Conservation (phyloP, 345 rosid species). For the Lenwebbia sp. region DNA sequence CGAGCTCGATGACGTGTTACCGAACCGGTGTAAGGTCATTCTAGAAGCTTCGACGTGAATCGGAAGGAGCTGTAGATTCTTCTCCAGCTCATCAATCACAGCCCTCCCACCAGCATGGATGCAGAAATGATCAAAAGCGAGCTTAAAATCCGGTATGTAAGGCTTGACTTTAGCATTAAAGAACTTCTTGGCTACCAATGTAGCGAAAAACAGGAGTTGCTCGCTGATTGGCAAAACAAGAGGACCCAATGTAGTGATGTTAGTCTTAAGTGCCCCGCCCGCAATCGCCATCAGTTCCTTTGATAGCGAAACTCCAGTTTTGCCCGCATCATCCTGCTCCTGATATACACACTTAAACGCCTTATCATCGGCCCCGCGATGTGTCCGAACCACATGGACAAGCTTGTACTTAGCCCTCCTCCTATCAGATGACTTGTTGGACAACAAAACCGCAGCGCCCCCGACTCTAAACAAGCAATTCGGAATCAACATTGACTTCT, state of each 20-base stretch:
- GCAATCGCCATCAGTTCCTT: slow-evolving; percentile 92
- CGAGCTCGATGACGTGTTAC: slow-evolving; percentile 89
- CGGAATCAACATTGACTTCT: slow-evolving; percentile 80
- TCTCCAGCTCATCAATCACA: slow-evolving; percentile 92
- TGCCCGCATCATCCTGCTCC: slow-evolving; percentile 73
- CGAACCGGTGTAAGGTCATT: slow-evolving; percentile 82
- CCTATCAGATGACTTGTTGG: slow-evolving; percentile 45
- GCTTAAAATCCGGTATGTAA: slow-evolving; percentile 90
- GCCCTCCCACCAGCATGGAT: slow-evolving; percentile 93
- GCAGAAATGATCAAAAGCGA: slow-evolving; percentile 86
- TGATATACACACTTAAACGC: slow-evolving; percentile 82
- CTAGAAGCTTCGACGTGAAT: slow-evolving; percentile 72
- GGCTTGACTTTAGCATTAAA: slow-evolving; percentile 62
- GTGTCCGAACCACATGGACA: slow-evolving; percentile 84
- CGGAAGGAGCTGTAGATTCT: slow-evolving; percentile 72
- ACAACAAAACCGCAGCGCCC: slow-evolving; percentile 62
- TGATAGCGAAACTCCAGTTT: slow-evolving; percentile 79
- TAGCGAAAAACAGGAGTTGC: slow-evolving; percentile 70
- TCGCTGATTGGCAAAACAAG: slow-evolving; percentile 86
- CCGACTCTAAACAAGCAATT: slow-evolving; percentile 87
- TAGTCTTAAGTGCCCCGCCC: slow-evolving; percentile 77
- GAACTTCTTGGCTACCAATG: slow-evolving; percentile 52
- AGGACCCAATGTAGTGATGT: slow-evolving; percentile 85
- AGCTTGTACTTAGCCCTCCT: slow-evolving; percentile 71
- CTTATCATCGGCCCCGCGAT: slow-evolving; percentile 77